Conservation (phyloP, 2,329 filamentous ascomycete species). For the Parasarocladium wereldwijsianum region DNA sequence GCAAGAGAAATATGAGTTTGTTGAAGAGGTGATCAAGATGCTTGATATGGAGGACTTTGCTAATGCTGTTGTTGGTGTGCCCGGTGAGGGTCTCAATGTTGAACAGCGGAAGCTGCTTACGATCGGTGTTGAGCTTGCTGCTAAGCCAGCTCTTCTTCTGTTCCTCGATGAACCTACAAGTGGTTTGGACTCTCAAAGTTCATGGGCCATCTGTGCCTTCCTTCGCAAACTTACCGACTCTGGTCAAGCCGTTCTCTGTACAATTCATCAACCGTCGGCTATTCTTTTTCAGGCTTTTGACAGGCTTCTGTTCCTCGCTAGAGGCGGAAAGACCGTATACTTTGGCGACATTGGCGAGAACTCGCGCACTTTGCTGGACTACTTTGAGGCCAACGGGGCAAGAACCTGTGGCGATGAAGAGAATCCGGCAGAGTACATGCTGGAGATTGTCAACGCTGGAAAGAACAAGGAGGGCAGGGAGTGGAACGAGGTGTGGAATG, state of each 20-base stretch:
- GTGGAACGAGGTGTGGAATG: slow-evolving; percentile 55
- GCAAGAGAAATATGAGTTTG: slow-evolving; percentile 44
- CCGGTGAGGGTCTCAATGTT: slow-evolving; percentile 45
- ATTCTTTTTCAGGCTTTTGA: slow-evolving; percentile 43
- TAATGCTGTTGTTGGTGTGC: slow-evolving; percentile 48
- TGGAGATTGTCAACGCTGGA: slow-evolving; percentile 31
- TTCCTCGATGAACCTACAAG: slow-evolving; percentile 48
- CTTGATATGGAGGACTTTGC: slow-evolving; percentile 53
- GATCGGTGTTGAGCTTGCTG: slow-evolving; percentile 37
- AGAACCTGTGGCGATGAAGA: slow-evolving; percentile 32
- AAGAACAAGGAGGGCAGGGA: slow-evolving; percentile 28
- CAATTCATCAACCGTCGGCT: slow-evolving; percentile 39
- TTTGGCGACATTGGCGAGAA: slow-evolving; percentile 52
- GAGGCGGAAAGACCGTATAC: slow-evolving; percentile 53
- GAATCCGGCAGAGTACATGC: slow-evolving; percentile 61
- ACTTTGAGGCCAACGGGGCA: slow-evolving; percentile 53
- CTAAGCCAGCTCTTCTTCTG: slow-evolving; percentile 35
- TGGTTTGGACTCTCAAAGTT: slow-evolving; percentile 48
- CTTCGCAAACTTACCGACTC: slow-evolving; percentile 43
- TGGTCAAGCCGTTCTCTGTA: slow-evolving; percentile 38
- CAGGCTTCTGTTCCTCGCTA: slow-evolving; percentile 46
- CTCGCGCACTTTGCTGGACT: slow-evolving; percentile 39
- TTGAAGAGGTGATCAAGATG: slow-evolving; percentile 51
- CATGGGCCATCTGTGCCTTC: slow-evolving; percentile 49
- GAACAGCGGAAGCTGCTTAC: slow-evolving; percentile 47